A percentile compares a stretch with the other conserved stretches of the same genome.
These are phyloP conservation scores for Gomphus bonarii DNA, from an alignment of 1,284 basidiomycete species.

Conservation along the genomic window DNA sequence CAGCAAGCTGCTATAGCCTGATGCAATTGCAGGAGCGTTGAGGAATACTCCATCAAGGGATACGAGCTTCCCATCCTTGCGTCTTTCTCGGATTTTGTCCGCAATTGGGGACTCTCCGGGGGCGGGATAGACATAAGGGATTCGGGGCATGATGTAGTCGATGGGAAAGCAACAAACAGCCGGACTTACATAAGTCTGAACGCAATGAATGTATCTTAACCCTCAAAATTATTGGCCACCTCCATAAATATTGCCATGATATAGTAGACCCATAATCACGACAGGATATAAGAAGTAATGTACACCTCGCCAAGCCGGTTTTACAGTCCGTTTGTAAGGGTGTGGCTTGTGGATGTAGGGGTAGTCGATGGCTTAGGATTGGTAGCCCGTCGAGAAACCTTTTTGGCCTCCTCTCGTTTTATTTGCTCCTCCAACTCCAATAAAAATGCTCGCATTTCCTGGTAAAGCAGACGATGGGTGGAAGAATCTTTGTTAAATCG, in stretches of 20 bases:
- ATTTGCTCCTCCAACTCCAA: constrained; percentile 16
- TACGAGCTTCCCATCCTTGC: constrained; percentile 13
- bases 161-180: background rate
- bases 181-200: background rate
- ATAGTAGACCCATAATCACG: background rate
- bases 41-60: constrained; percentile 20
- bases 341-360: background rate
- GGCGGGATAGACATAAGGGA: constrained; percentile 13
- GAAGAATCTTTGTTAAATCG: background rate
- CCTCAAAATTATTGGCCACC: background rate
- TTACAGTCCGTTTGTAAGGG: background rate
- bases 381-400: constrained; percentile 1
- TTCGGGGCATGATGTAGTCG: constrained; percentile 13
- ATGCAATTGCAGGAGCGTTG: constrained; percentile 37
- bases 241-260: background rate
- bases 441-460: constrained; percentile 18
- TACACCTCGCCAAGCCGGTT: background rate
- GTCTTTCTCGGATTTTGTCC: constrained; percentile 13
- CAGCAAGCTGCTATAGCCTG: constrained; percentile 41
- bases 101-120: constrained; percentile 13
- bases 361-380: background rate
- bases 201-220: no score
- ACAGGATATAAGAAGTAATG: background rate
- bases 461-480: background rate
- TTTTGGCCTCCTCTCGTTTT: constrained; percentile 1